Percentiles rank a stretch among this genome's conserved stretches.
phyloP scores from a whole-genome alignment of 257 asterid species.

The Eustoma russellianum region DNA sequence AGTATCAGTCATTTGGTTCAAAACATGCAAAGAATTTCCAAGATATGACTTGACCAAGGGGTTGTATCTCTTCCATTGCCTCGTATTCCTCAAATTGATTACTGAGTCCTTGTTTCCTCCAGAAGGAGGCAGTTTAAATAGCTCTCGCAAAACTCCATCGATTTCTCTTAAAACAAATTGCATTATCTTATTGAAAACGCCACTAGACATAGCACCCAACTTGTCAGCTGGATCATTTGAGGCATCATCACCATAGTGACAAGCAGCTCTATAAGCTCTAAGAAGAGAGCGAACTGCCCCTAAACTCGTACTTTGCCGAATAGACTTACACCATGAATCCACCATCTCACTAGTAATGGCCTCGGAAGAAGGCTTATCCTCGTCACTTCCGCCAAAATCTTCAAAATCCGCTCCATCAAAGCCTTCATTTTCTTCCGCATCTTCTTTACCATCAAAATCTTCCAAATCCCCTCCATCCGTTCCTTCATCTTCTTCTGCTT shows the following conservation, averaged over 20 bases:
- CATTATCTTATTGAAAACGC: conserved; percentile 84
- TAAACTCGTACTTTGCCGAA: conserved; percentile 45
- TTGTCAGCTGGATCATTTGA: conserved; percentile 48
- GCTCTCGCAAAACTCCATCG: conserved; percentile 75
- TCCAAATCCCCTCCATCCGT: conserved; percentile 16
- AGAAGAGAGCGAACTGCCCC: conserved; percentile 69
- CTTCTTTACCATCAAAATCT: conserved; percentile 29
- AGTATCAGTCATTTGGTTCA: conserved; percentile 89
- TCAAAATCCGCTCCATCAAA: conserved; percentile 20
- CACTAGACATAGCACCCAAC: conserved; percentile 72
- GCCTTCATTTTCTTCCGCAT: conserved; percentile 19
- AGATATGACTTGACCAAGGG: conserved; percentile 93
- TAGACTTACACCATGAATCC: conserved; percentile 64
- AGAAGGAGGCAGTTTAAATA: conserved; percentile 53
- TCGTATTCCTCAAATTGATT: conserved; percentile 43
- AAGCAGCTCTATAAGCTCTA: conserved; percentile 80
- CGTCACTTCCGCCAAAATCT: conserved; percentile 22
- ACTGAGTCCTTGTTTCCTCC: conserved; percentile 68
- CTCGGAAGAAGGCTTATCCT: conserved; percentile 36
- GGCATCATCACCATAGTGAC: conserved; percentile 87
- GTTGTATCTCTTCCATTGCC: conserved; percentile 70
- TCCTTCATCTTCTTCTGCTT: too few relatives aligned
- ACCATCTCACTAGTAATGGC: conserved; percentile 75
- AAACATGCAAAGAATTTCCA: conserved; percentile 75
- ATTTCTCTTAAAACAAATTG: conserved; percentile 72